These are phyloP conservation scores for Colletotrichum truncatum DNA, from an alignment of 2,329 filamentous ascomycete species.

Conservation along the genomic window DNA sequence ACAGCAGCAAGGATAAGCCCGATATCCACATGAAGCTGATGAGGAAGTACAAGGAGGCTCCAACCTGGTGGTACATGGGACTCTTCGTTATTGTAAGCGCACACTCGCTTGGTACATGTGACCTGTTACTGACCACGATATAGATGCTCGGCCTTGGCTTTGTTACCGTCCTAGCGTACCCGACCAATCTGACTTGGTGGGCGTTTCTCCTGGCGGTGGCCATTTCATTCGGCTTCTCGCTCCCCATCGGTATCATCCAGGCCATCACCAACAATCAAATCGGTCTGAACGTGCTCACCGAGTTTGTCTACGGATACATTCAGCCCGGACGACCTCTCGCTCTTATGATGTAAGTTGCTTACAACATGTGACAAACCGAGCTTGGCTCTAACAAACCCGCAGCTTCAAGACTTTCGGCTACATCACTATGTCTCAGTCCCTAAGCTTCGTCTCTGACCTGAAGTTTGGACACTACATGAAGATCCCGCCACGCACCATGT, in stretches of 20 bases:
- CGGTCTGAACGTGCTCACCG: constrained; percentile 78
- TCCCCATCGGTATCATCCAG: constrained; percentile 76
- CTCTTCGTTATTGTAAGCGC: constrained; percentile 62
- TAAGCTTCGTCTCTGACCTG: constrained; percentile 72
- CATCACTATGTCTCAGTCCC: constrained; percentile 71
- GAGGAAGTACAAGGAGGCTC: constrained; percentile 69
- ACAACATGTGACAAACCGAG: neutral
- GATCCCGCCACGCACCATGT: constrained; percentile 73
- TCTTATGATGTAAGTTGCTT: constrained; percentile 70
- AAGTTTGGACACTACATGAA: constrained; percentile 82
- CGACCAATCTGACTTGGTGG: constrained; percentile 78
- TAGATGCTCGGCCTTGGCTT: constrained; percentile 65
- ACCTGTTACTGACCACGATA: neutral
- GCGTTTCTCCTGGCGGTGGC: constrained; percentile 73
- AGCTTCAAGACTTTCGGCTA: constrained; percentile 72
- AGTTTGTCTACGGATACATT: constrained; percentile 80
- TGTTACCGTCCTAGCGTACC: constrained; percentile 65
- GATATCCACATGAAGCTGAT: constrained; percentile 73
- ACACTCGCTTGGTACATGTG: neutral
- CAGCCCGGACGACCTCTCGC: constrained; percentile 76
- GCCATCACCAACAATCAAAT: constrained; percentile 77
- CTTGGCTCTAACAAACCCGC: constrained; percentile 30
- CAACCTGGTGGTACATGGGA: constrained; percentile 70
- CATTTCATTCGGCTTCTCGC: constrained; percentile 70
- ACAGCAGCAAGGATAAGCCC: constrained; percentile 67